phyloP scores from a whole-genome alignment of 106 monocot species.

The Acorus gramineus region DNA sequence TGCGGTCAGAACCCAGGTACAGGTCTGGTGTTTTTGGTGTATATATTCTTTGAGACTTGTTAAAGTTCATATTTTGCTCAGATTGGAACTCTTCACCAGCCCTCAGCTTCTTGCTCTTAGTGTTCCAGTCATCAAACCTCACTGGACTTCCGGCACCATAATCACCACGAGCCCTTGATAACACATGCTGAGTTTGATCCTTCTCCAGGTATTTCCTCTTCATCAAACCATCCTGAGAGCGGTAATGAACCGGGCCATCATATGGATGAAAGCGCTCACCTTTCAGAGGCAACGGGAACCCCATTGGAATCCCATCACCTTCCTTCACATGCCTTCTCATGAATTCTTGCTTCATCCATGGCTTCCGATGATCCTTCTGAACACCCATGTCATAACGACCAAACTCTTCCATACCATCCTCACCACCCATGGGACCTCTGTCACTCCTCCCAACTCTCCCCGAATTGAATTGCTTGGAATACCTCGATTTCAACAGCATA shows the following conservation, averaged over 20 bases:
- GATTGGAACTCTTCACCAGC: conserved; percentile 2
- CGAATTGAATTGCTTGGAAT: too few relatives aligned
- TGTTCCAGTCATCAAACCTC: conserved; percentile 17
- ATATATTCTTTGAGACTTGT: conserved; percentile 12
- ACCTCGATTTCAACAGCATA: too few relatives aligned
- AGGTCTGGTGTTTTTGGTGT: conserved; percentile 10
- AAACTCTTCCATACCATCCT: conserved; percentile 8
- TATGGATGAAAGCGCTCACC: too few relatives aligned
- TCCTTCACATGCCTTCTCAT: conserved; percentile 8
- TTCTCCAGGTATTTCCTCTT: conserved; percentile 14
- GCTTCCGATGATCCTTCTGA: conserved; percentile 13
- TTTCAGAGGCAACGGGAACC: too few relatives aligned
- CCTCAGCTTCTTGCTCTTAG: conserved; percentile 26
- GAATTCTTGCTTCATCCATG: conserved; percentile 27
- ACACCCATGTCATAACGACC: conserved; percentile 12
- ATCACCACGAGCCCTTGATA: conserved; percentile 12
- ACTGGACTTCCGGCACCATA: conserved; percentile 2
- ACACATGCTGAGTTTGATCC: conserved; percentile 3
- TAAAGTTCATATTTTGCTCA: background rate
- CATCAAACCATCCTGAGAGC: conserved; percentile 15
- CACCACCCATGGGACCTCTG: conserved; percentile 3
- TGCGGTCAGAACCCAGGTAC: conserved; percentile 2
- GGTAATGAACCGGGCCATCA: conserved; percentile 5
- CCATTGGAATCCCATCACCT: too few relatives aligned
- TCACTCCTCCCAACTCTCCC: conserved; percentile 1